A percentile compares a stretch with the other conserved stretches of the same genome.
Evolutionary conservation across 306 rosid genomes (phyloP).

Genomic region (Fagus crenata): DNA sequence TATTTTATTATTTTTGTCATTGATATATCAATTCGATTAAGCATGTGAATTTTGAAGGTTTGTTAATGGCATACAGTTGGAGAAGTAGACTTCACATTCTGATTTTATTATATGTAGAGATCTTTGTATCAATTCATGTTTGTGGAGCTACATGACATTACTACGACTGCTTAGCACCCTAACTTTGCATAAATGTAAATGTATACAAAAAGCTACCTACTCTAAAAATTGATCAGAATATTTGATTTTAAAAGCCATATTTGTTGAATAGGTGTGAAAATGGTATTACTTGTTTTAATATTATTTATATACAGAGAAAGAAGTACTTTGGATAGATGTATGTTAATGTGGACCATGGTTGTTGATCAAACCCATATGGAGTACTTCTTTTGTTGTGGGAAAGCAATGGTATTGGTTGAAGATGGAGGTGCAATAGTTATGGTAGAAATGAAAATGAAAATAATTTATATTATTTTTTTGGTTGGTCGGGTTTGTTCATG

Average conservation of each 20-base stretch:
- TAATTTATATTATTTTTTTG: too few relatives aligned
- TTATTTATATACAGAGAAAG: background rate
- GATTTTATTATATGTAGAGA: background rate
- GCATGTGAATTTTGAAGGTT: background rate
- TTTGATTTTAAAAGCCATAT: background rate
- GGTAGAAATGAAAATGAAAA: too few relatives aligned
- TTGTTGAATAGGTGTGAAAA: background rate
- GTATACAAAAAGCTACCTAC: background rate
- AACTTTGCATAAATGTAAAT: background rate
- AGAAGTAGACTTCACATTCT: background rate
- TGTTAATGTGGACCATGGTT: background rate
- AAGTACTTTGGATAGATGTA: background rate
- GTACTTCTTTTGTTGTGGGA: too few relatives aligned
- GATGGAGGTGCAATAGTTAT: too few relatives aligned
- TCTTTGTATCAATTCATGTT: background rate
- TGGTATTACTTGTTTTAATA: background rate
- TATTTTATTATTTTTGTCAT: constrained; percentile 3
- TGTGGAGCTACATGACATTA: background rate
- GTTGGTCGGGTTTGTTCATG: too few relatives aligned
- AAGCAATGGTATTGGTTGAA: too few relatives aligned
- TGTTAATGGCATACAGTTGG: background rate
- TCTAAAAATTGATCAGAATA: background rate
- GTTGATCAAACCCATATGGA: background rate
- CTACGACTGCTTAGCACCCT: background rate
- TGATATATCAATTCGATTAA: background rate